Conservation (phyloP, 2,329 filamentous ascomycete species). For the Fusarium subtropicale region DNA sequence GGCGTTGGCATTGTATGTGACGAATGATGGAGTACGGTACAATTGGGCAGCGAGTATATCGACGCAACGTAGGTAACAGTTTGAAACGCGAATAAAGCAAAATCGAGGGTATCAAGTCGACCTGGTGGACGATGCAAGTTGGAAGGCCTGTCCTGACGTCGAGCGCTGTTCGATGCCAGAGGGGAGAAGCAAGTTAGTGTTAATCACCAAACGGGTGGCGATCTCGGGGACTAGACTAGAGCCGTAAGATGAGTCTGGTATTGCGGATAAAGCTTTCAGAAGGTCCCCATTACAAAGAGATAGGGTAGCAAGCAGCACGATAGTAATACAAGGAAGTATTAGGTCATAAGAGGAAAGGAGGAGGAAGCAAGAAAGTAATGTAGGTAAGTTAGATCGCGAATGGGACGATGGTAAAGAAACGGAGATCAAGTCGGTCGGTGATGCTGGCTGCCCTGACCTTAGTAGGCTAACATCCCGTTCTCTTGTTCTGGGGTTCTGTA, state of each 20-base stretch:
- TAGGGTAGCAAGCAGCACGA: conserved; percentile 5
- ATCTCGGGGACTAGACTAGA: conserved; percentile 39
- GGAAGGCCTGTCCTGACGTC: conserved; percentile 28
- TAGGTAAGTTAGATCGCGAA: conserved; percentile 40
- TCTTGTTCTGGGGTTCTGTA: conserved; percentile 34
- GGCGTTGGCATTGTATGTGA: conserved; percentile 59
- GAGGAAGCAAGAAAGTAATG: conserved; percentile 17
- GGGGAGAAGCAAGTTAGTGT: conserved; percentile 37
- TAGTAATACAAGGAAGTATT: conserved; percentile 24
- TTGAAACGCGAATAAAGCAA: conserved; percentile 6
- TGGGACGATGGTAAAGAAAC: conserved; percentile 46
- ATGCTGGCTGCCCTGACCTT: conserved; percentile 45
- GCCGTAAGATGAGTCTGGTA: conserved; percentile 14
- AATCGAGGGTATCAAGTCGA: conserved; percentile 36
- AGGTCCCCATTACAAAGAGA: conserved; percentile 36
- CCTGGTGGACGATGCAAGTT: conserved; percentile 29
- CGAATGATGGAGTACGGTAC: conserved; percentile 12
- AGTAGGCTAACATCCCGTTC: conserved; percentile 39
- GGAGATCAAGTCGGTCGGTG: conserved; percentile 42
- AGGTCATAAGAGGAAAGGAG: conserved; percentile 7
- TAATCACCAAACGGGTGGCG: conserved; percentile 45
- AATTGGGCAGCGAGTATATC: conserved; percentile 23
- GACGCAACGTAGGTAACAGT: conserved; percentile 4
- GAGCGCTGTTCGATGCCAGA: conserved; percentile 36
- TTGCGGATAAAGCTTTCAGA: conserved; percentile 36